These are phyloP conservation scores for Vickermania ingenoplastis DNA, from an alignment of 208 protist species.

Conservation along the genomic window DNA sequence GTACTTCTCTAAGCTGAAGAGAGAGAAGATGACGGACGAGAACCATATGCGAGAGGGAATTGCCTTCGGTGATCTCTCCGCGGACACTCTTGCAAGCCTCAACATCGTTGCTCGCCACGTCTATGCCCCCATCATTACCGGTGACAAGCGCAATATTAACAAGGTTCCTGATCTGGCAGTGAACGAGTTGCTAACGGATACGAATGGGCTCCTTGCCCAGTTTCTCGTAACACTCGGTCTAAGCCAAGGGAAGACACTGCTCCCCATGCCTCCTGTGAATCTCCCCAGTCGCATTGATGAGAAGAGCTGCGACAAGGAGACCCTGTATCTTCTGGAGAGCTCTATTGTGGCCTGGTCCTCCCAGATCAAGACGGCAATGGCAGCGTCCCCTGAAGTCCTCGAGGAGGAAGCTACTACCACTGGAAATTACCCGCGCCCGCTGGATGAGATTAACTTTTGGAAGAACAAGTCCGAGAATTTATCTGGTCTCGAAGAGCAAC, in stretches of 20 bases:
- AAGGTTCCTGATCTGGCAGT: conserved; percentile 90
- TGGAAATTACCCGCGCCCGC: conserved; percentile 76
- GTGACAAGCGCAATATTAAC: conserved; percentile 75
- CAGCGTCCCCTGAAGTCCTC: conserved; percentile 78
- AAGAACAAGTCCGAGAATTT: conserved; percentile 91
- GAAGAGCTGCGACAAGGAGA: conserved; percentile 77
- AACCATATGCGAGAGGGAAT: conserved; percentile 75
- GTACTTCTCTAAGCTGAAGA: conserved; percentile 88
- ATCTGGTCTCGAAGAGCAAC: conserved; percentile 85
- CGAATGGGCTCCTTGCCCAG: conserved; percentile 77
- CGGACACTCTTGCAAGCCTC: conserved; percentile 57
- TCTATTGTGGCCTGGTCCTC: conserved; percentile 89
- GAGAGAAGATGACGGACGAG: conserved; percentile 85
- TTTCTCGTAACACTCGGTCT: conserved; percentile 89
- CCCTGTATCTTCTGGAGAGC: conserved; percentile 87
- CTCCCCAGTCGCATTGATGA: conserved; percentile 76
- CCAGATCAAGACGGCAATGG: conserved; percentile 88
- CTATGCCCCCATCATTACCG: conserved; percentile 83
- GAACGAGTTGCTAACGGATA: conserved; percentile 88
- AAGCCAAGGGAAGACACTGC: conserved; percentile 87
- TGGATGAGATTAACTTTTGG: conserved; percentile 95
- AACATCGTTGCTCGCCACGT: conserved; percentile 77
- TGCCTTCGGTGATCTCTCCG: conserved; percentile 75
- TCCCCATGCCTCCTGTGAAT: conserved; percentile 86
- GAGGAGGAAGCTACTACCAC: conserved; percentile 46